phyloP scores from a whole-genome alignment of 495 filamentous ascomycete genomes.

The Hypoxylon subgilvum region DNA sequence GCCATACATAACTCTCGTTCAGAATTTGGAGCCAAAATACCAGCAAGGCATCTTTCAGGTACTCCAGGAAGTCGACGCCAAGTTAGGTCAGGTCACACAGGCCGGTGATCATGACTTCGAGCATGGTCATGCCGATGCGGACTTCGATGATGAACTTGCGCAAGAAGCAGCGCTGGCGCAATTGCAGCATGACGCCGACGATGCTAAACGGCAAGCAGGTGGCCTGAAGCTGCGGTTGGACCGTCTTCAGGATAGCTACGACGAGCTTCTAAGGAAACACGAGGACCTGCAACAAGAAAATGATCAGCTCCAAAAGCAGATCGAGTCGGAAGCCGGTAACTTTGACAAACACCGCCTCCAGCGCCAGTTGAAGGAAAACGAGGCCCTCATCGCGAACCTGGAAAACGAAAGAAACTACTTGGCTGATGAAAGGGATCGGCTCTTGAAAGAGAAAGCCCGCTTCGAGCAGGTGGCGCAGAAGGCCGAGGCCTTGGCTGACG shows the following conservation, averaged over 20 bases:
- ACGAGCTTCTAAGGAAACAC: constrained; percentile 67
- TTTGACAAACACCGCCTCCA: constrained; percentile 41
- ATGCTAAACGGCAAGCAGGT: constrained; percentile 60
- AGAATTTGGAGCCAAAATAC: constrained; percentile 17
- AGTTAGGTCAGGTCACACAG: constrained; percentile 14
- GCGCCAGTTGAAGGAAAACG: constrained; percentile 37
- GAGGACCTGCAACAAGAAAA: constrained; percentile 58
- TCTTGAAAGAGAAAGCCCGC: constrained; percentile 53
- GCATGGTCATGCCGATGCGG: background rate
- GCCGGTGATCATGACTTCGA: constrained; percentile 14
- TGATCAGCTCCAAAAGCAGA: constrained; percentile 65
- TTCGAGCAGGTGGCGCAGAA: constrained; percentile 53
- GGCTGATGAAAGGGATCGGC: constrained; percentile 45
- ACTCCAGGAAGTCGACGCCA: constrained; percentile 25
- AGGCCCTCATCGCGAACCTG: constrained; percentile 44
- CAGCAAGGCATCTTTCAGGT: constrained; percentile 31
- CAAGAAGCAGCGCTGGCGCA: constrained; percentile 36
- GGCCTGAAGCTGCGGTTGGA: constrained; percentile 62
- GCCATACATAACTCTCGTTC: constrained; percentile 26
- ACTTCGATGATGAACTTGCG: constrained; percentile 37
- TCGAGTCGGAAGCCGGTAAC: constrained; percentile 54
- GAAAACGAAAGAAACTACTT: constrained; percentile 52
- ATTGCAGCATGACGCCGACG: constrained; percentile 47
- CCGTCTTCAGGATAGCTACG: constrained; percentile 64
- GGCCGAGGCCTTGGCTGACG: constrained; percentile 55